Evolutionary conservation across 2,329 filamentous ascomycete species (phyloP), one percentile per base, ranked within the genome.

Genomic region (Apiospora malaysiana): DNA sequence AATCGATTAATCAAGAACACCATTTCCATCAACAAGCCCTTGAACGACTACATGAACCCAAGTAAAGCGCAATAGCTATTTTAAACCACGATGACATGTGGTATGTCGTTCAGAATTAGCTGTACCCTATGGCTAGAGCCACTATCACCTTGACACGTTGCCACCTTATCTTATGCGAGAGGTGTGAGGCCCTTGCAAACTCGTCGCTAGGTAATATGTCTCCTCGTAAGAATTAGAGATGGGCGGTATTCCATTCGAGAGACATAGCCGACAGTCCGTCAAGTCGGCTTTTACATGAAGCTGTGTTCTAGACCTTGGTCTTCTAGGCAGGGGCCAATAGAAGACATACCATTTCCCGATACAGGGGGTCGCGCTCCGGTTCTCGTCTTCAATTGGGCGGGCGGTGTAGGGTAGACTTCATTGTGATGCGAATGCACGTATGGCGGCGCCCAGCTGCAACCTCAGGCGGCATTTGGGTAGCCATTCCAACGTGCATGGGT

Each of bases 291-390:
- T 21, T n/a, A 40, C 40, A 18, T 63, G 56, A 63, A 63, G 56
- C 56, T 9, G 3, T 63, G 56, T 63, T 40, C 56, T 63, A 63
- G 56, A 63, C 32, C 32, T 63, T 63, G 32, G 56, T 40, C 56
- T 21, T 63, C 56, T 18, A 23, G n/a, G 32, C 18, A 59, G 51
- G 51, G 27, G 51, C 51, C 37, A 32, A 40, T n/a, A 40, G 21
- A 63, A 63, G 56, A 63, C 56, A 63, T 8, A 63, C 21, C 40
- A 63, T 63, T n/a, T 40, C 32, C 56, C 4, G 56, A 12, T 40
- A 32, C 32, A 63, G 56, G 32, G 56, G 6, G 18, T 63, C 9
- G 32, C 56, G 10, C 18, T 27, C 49, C 0, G 16, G 16, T 2
- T 23, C 18, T 18, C 18, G 18, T n/a, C 18, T n/a, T 56, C 49